Base-by-base conservation (phyloP, 352 stramenopile species). In the Aphanomyces stellatus region DNA sequence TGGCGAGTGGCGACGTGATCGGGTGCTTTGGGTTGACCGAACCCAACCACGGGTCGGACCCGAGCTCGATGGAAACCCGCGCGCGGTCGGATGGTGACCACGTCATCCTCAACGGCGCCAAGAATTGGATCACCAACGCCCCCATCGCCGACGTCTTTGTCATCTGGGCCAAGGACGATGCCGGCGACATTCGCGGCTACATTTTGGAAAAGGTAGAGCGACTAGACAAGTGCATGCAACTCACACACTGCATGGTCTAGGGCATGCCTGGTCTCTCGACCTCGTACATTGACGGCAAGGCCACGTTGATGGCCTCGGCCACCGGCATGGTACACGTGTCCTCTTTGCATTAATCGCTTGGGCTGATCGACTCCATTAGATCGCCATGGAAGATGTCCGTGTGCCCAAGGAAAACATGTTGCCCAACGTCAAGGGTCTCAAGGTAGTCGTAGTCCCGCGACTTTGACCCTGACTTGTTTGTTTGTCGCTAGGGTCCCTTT, bases 1-100 rank as follows among this genome's bases (percentile, higher is more conserved):
- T 99, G 35, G 96, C 95, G 7, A 85, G 73, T 2, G 97, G 96
- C n/a, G 90, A 98, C 62, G 71, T 99, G 31, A 96, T 99, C 65
- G 96, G 96, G 37, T 99, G 96, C 76, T 99, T 99, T 74, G 97
- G 97, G 19, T 77, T 99, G 70, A 99, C 97, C 19, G 97, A 99
- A 74, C 97, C 97, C 11, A 98, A 99, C 79, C 95, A 98, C 85
- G 97, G 97, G 62, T 98, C 87, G 5, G 97, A 99, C 78, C 96
- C 97, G 49, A 81, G 79, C 66, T 93, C 82, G 59, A 99, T 99
- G 96, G 93, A 98, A 78, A 98, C 96, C 0, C 84, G 87, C 43
- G 92, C 94, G 7, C 81, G 75, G 59, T 83, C 97, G 10, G 76
- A 90, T 59, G 72, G 90, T 69, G 74, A 94, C 80, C 82, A 93